A percentile compares a stretch with the other conserved stretches of the same genome.
phyloP scores from a whole-genome alignment of 192 early-diverging fungal species.

The Chytriomyces sp. region DNA sequence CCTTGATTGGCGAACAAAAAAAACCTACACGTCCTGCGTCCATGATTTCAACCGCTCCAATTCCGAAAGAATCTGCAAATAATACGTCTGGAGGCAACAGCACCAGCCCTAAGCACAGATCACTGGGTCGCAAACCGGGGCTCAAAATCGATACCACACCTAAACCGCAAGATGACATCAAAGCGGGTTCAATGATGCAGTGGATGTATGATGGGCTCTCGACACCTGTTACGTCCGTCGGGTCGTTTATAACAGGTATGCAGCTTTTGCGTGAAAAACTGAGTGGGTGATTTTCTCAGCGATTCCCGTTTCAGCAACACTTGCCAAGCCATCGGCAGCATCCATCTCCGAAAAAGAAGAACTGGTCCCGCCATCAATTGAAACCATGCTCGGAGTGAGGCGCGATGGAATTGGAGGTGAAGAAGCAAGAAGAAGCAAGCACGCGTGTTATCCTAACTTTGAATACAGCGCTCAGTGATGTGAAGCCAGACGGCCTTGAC shows the following conservation, averaged over 20 bases:
- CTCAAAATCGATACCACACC: conserved; percentile 3
- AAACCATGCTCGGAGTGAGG: background rate
- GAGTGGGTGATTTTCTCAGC: background rate
- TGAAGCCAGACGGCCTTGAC: background rate
- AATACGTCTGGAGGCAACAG: background rate
- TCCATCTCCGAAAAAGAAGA: background rate
- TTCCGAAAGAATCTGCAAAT: background rate
- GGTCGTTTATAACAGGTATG: conserved; percentile 7
- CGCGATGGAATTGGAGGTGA: too few species aligned
- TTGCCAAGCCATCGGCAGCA: background rate
- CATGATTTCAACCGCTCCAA: background rate
- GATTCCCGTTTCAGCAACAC: background rate
- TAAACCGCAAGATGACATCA: background rate
- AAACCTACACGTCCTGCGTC: background rate
- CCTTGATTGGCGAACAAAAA: background rate
- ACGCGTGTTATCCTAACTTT: too few species aligned
- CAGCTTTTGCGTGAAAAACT: background rate
- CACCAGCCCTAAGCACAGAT: background rate
- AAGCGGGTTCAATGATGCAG: background rate
- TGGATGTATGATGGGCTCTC: background rate
- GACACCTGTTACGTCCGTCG: background rate
- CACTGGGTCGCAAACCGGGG: background rate
- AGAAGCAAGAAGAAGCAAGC: too few species aligned
- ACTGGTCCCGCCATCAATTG: background rate
- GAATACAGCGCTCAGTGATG: too few species aligned